Percentiles rank a stretch among this genome's conserved stretches.
Conservation (phyloP, 1,284 basidiomycete species). For the Sporisorium exsertum region DNA sequence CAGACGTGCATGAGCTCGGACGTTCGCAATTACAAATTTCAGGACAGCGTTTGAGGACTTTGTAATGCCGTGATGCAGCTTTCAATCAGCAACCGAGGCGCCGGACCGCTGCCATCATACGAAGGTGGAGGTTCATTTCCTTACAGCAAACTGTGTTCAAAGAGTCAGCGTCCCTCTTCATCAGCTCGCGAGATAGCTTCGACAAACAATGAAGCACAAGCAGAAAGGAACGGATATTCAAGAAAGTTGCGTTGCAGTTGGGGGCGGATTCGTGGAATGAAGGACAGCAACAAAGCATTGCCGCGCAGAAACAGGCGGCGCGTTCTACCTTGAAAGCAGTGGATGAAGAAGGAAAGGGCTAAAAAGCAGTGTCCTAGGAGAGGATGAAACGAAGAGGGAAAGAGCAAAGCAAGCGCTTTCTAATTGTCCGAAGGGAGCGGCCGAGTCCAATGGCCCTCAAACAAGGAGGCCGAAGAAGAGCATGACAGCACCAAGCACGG, state of each 20-base stretch:
- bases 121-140: conserved; percentile 1
- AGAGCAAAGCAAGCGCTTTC: not conserved
- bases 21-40: not conserved
- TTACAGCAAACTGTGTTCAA: too few relatives aligned
- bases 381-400: not conserved
- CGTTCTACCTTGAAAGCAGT: not conserved
- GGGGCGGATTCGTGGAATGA: not conserved
- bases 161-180: not conserved
- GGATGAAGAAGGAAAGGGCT: not conserved
- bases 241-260: not conserved
- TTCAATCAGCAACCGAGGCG: conserved; percentile 1
- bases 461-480: conserved; percentile 34
- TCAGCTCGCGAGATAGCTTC: not conserved
- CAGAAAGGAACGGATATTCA: not conserved
- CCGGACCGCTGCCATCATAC: not conserved
- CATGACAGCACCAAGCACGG: conserved; percentile 31
- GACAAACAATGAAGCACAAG: not conserved
- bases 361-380: conserved; percentile 3
- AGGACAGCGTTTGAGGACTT: not conserved
- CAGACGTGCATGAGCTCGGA: conserved; percentile 5
- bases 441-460: not conserved
- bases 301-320: not conserved
- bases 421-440: conserved; percentile 7
- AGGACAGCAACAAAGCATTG: not conserved
- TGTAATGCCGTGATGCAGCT: not conserved